Conservation (phyloP, 768 basidiomycete species). For the Suillus fuscotomentosus region DNA sequence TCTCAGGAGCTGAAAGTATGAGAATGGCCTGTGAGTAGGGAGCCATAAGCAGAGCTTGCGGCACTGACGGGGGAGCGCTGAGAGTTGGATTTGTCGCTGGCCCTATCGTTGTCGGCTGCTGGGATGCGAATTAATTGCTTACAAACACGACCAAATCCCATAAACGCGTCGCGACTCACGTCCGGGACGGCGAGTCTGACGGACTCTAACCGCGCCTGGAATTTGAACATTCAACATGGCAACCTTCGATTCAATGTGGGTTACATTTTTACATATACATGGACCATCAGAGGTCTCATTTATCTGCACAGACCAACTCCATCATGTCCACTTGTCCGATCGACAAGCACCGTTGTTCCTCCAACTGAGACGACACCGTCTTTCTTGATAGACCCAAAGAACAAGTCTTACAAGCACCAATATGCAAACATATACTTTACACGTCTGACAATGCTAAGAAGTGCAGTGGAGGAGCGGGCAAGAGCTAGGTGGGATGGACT, state of each 20-base stretch:
- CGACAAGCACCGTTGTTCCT: conserved; percentile 28
- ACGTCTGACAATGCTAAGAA: conserved; percentile 48
- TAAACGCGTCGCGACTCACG: conserved; percentile 4
- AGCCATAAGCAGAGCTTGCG: no score
- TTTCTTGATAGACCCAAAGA: conserved; percentile 42
- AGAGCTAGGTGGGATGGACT: conserved; percentile 48
- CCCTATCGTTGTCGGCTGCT: no score
- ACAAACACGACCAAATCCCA: conserved; percentile 9
- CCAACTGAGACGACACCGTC: conserved; percentile 31
- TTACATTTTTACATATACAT: neutral
- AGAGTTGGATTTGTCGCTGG: no score
- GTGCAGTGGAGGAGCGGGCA: conserved; percentile 49
- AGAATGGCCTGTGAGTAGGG: no score
- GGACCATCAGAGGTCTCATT: neutral
- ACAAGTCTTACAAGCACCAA: conserved; percentile 61
- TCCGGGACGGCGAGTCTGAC: neutral
- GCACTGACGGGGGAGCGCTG: no score
- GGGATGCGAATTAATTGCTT: neutral
- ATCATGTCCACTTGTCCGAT: conserved; percentile 23
- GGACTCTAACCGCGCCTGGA: neutral
- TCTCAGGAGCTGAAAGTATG: no score
- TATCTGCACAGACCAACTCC: conserved; percentile 20
- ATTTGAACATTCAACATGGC: neutral
- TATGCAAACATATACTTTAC: conserved; percentile 75
- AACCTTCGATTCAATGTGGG: conserved; percentile 7